Evolutionary conservation across 2,329 filamentous ascomycete species (phyloP).

Genomic region (Aplosporella prunicola): DNA sequence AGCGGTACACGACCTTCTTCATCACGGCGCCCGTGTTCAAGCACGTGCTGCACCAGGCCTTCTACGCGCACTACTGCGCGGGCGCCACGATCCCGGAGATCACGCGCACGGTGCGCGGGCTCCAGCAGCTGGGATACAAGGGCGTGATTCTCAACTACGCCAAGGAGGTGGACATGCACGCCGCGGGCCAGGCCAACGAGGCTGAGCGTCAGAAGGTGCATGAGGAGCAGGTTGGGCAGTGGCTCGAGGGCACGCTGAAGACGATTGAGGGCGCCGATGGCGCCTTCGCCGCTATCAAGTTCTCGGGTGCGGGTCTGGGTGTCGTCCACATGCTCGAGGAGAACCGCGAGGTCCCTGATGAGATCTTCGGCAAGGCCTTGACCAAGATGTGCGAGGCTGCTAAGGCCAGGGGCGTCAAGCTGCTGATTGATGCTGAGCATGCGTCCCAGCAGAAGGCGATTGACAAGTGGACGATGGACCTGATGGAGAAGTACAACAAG

Average conservation of each 20-base stretch:
- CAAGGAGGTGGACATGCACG: conserved; percentile 47
- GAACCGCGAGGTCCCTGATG: conserved; percentile 29
- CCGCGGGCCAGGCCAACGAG: conserved; percentile 1
- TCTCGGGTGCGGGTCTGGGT: conserved; percentile 5
- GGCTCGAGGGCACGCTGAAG: conserved; percentile 50
- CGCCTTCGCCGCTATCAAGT: conserved; percentile 42
- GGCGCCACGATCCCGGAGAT: conserved; percentile 66
- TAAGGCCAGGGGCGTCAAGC: conserved; percentile 32
- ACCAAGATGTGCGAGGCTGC: conserved; percentile 36
- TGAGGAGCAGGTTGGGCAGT: conserved; percentile 53
- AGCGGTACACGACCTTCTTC: conserved; percentile 20
- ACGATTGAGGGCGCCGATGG: conserved; percentile 48
- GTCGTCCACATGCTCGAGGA: conserved; percentile 27
- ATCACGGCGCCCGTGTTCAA: conserved; percentile 48
- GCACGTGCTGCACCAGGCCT: conserved; percentile 63
- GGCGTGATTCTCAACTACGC: conserved; percentile 83
- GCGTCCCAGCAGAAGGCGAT: conserved; percentile 43
- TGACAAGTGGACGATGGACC: conserved; percentile 43
- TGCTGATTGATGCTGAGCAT: conserved; percentile 48
- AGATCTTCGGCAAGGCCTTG: conserved; percentile 34
- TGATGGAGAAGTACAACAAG: conserved; percentile 45
- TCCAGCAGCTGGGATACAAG: conserved; percentile 64
- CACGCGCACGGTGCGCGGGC: conserved; percentile 47
- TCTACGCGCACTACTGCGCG: conserved; percentile 86
- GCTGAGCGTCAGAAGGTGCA: conserved; percentile 5